A percentile compares a stretch with the other conserved stretches of the same genome.
Evolutionary conservation across 129 eudicot species (phyloP).

Genomic region (Apium graveolens): DNA sequence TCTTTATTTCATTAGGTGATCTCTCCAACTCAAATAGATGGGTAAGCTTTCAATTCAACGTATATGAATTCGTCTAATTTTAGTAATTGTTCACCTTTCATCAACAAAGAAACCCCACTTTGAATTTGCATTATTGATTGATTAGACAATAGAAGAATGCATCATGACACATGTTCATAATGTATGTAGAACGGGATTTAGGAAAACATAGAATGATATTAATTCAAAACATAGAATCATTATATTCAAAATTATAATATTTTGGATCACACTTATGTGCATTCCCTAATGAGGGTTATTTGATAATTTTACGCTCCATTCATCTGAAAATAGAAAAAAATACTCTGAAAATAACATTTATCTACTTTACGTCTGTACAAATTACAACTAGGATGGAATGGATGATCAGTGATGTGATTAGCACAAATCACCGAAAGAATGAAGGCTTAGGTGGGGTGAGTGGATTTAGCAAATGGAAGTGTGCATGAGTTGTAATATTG

Average conservation of each 20-base stretch:
- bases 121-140: too few relatives aligned
- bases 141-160: neutral
- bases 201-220: too few relatives aligned
- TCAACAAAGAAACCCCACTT: neutral
- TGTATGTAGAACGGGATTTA: too few relatives aligned
- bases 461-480: constrained; percentile 10
- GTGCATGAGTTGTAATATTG: neutral
- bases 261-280: too few relatives aligned
- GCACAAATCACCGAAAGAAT: constrained; percentile 5
- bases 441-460: neutral
- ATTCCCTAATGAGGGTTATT: too few relatives aligned
- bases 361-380: too few relatives aligned
- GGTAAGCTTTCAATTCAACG: neutral
- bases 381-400: neutral
- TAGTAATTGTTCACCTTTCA: neutral
- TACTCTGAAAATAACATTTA: too few relatives aligned
- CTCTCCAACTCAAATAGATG: neutral
- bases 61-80: neutral
- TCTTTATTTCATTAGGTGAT: neutral
- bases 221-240: too few relatives aligned
- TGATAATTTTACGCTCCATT: too few relatives aligned
- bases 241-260: too few relatives aligned
- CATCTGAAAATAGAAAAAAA: too few relatives aligned
- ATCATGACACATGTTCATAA: too few relatives aligned
- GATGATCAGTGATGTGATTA: neutral